Percentiles rank a stretch among this genome's conserved stretches.
These are phyloP conservation scores for Trichoderma reesei DNA, from an alignment of 495 filamentous ascomycete species.

Conservation along the genomic window DNA sequence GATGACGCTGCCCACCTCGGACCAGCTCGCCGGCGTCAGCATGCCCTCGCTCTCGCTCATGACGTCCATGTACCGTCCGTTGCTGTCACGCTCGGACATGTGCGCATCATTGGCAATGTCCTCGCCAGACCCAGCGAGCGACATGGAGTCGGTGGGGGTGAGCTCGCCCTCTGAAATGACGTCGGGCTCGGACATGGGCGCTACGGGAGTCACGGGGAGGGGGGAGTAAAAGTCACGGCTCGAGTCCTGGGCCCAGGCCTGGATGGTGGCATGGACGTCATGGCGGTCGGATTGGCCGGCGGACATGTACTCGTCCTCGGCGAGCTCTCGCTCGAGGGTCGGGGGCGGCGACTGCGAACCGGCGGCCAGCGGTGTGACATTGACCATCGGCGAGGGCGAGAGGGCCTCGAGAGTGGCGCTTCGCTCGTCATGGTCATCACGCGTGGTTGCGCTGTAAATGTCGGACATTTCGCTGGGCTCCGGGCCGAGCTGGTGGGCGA, in stretches of 20 bases:
- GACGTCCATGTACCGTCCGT: constrained; percentile 39
- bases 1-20: constrained; percentile 64
- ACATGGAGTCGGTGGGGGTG: constrained; percentile 43
- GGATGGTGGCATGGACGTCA: constrained; percentile 40
- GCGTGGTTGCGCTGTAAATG: constrained; percentile 43
- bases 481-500: constrained; percentile 27
- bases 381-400: not conserved
- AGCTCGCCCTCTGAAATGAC: constrained; percentile 35
- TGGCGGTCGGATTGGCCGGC: constrained; percentile 30
- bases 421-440: constrained; percentile 13
- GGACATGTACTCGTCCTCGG: constrained; percentile 35
- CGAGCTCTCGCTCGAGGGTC: constrained; percentile 27
- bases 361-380: not conserved
- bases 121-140: constrained; percentile 33
- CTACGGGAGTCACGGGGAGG: constrained; percentile 29
- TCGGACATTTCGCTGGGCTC: constrained; percentile 40
- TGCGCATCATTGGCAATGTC: constrained; percentile 29
- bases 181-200: constrained; percentile 32
- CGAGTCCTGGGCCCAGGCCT: constrained; percentile 44
- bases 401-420: not conserved
- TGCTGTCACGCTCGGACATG: constrained; percentile 18
- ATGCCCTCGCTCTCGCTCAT: constrained; percentile 58
- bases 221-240: constrained; percentile 42
- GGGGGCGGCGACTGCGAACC: not conserved
- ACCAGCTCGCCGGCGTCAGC: constrained; percentile 64